These are phyloP conservation scores for Penicillium maclennaniae DNA, from an alignment of 495 filamentous ascomycete genomes.

Conservation along the genomic window DNA sequence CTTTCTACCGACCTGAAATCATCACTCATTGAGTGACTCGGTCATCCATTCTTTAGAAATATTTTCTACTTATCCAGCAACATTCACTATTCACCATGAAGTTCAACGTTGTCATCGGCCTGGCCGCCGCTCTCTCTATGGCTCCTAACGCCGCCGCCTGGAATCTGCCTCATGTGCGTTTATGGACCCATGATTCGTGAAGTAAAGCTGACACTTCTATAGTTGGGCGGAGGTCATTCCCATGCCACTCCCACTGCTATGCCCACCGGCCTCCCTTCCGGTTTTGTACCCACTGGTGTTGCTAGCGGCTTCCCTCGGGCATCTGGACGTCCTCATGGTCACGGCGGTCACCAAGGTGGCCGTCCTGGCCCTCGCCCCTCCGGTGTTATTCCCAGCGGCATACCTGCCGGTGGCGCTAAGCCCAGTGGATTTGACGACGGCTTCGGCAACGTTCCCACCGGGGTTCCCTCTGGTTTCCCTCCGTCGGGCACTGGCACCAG, in stretches of 20 bases:
- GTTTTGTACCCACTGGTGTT: constrained; percentile 1
- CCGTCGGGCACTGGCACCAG: background rate
- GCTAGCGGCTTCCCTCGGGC: background rate
- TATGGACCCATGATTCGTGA: background rate
- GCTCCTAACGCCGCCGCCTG: constrained; percentile 21
- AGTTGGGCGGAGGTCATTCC: constrained; percentile 5
- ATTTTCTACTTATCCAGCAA: constrained; percentile 3
- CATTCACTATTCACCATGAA: constrained; percentile 29
- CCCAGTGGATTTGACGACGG: constrained; percentile 1
- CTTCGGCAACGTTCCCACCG: constrained; percentile 1
- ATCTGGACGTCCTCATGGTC: constrained; percentile 3
- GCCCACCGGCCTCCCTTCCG: background rate
- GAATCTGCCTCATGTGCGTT: constrained; percentile 10
- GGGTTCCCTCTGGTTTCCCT: constrained; percentile 2
- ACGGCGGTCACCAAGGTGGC: constrained; percentile 6
- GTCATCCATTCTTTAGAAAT: constrained; percentile 15
- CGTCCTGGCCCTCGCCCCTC: background rate
- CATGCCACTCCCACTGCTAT: constrained; percentile 10
- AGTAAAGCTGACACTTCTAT: background rate
- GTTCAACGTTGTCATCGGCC: constrained; percentile 26
- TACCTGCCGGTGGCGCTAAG: constrained; percentile 3
- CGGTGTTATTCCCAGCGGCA: background rate
- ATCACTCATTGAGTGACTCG: constrained; percentile 17
- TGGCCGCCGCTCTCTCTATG: constrained; percentile 25
- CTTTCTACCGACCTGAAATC: constrained; percentile 14